Percentiles rank a stretch among this genome's conserved stretches.
Conservation (phyloP, 768 basidiomycete genomes). For the Termitomyces sp. region DNA sequence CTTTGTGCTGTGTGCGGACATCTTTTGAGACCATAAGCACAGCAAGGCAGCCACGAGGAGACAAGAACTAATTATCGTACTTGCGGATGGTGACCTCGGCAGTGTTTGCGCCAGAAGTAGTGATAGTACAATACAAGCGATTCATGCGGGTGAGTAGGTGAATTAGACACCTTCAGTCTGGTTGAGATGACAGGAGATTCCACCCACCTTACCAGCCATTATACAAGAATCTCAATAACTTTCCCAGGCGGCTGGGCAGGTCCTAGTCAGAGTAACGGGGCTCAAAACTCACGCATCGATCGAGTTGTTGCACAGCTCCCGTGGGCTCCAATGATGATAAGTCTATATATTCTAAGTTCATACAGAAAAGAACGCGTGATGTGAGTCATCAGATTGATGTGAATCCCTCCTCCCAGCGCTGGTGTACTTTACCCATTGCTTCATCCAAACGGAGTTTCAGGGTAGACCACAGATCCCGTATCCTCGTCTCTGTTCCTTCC, state of each 20-base stretch:
- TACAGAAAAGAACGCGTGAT: background rate
- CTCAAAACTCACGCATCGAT: background rate
- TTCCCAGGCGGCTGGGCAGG: background rate
- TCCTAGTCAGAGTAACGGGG: background rate
- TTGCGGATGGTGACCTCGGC: too few species aligned
- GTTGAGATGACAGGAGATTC: background rate
- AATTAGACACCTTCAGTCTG: background rate
- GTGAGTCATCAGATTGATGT: background rate
- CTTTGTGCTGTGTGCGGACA: too few species aligned
- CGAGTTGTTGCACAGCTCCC: background rate
- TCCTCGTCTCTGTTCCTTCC: constrained; percentile 1
- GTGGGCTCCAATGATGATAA: background rate
- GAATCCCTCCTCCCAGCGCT: constrained; percentile 3
- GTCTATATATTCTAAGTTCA: background rate
- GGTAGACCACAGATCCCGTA: constrained; percentile 2
- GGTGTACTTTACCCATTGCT: constrained; percentile 4
- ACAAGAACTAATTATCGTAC: too few species aligned
- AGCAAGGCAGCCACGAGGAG: too few species aligned
- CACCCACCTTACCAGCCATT: background rate
- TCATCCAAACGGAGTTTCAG: constrained; percentile 1
- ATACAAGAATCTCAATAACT: background rate
- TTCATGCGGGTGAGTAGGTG: too few species aligned
- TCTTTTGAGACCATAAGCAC: too few species aligned
- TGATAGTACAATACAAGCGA: too few species aligned
- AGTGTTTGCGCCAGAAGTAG: too few species aligned